Percentiles rank a stretch among this genome's conserved stretches.
phyloP scores from a whole-genome alignment of 305 asterid species.

The Solanum hybrid region DNA sequence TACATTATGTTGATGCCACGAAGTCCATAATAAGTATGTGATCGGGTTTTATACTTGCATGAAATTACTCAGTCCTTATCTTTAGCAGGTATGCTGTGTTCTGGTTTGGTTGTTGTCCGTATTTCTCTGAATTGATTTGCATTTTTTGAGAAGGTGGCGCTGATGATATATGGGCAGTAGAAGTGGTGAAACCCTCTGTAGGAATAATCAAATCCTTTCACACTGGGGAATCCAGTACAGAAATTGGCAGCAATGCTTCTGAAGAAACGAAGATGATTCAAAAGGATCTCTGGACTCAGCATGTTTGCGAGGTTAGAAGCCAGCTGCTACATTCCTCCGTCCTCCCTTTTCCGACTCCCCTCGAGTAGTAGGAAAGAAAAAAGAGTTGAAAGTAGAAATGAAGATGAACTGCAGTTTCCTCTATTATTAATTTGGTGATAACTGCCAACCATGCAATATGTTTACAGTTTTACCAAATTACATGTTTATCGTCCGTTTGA shows the following conservation, averaged over 20 bases:
- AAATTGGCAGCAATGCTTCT: constrained; percentile 10
- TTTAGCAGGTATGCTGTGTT: not conserved
- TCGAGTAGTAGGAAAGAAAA: not conserved
- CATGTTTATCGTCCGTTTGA: not conserved
- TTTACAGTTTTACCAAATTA: not conserved
- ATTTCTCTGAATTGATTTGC: constrained; percentile 4
- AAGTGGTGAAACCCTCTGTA: constrained; percentile 57
- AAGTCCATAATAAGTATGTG: constrained; percentile 43
- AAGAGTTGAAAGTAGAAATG: not conserved
- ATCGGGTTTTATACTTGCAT: not conserved
- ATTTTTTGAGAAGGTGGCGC: constrained; percentile 27
- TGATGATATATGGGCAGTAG: constrained; percentile 42
- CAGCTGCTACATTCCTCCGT: not conserved
- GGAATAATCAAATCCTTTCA: constrained; percentile 52
- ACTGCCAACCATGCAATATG: not conserved
- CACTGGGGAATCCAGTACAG: constrained; percentile 10
- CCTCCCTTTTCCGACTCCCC: not conserved
- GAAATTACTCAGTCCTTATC: not conserved
- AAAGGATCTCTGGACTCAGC: constrained; percentile 74
- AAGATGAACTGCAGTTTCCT: not conserved
- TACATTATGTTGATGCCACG: constrained; percentile 64
- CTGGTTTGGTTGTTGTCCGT: not conserved
- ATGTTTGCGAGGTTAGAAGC: constrained; percentile 62
- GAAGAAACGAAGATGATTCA: constrained; percentile 21
- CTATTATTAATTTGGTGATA: not conserved